phyloP scores from a whole-genome alignment of 768 basidiomycete genomes.

The Collybiopsis confluens region DNA sequence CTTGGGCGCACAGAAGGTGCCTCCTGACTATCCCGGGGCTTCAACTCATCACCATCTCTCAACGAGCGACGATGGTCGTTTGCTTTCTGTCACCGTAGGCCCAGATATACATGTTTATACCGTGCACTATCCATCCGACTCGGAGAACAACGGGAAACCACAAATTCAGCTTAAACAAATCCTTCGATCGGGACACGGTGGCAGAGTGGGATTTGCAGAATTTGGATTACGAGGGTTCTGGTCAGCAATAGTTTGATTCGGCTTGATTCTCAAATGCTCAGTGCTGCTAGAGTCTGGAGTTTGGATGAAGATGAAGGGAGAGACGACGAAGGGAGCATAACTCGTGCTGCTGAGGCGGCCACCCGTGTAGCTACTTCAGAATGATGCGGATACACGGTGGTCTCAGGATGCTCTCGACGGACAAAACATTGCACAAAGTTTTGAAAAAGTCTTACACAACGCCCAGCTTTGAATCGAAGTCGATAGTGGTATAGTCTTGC shows the following conservation, averaged over 20 bases:
- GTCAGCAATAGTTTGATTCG: no score
- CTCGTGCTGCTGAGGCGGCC: neutral
- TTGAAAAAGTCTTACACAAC: neutral
- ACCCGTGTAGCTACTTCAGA: neutral
- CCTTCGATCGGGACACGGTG: no score
- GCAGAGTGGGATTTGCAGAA: no score
- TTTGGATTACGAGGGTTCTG: no score
- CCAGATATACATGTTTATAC: neutral
- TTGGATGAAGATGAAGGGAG: neutral
- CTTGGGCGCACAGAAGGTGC: neutral
- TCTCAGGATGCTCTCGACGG: neutral
- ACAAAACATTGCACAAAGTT: neutral
- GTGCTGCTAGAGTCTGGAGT: neutral
- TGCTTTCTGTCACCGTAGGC: conserved; percentile 2
- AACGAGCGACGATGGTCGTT: neutral
- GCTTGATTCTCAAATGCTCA: no score
- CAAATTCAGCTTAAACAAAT: no score
- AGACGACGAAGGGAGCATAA: neutral
- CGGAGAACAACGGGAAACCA: no score
- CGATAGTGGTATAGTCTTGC: neutral
- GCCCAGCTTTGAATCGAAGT: neutral
- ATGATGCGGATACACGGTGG: neutral
- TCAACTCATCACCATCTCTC: neutral
- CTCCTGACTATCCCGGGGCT: no score
- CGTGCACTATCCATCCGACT: no score